A percentile compares a stretch with the other conserved stretches of the same genome.
Evolutionary conservation across 2,329 filamentous ascomycete species (phyloP).

Genomic region (Fusarium verticillioides): DNA sequence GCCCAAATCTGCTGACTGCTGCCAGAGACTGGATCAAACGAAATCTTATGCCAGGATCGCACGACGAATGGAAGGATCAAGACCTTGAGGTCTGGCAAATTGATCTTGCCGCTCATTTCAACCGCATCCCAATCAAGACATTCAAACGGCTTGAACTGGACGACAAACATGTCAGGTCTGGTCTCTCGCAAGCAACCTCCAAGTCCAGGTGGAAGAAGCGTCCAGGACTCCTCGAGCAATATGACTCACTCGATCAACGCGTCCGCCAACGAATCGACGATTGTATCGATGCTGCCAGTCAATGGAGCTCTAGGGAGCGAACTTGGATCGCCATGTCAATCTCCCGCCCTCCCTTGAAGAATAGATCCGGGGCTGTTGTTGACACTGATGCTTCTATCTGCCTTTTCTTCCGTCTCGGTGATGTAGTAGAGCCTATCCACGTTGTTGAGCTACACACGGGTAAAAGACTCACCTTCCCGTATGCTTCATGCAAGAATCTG

Average conservation of each 20-base stretch:
- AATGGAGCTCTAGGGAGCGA: background rate
- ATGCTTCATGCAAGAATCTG: background rate
- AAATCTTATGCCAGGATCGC: accelerated
- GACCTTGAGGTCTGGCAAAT: background rate
- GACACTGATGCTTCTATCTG: background rate
- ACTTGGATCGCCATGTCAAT: background rate
- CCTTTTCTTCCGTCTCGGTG: background rate
- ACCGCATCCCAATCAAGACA: accelerated
- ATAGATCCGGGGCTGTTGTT: background rate
- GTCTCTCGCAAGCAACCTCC: accelerated
- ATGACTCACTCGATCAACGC: background rate
- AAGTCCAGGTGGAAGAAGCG: background rate
- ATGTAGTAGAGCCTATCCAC: accelerated
- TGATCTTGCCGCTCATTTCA: background rate
- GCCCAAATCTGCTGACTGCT: background rate
- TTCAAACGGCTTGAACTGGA: background rate
- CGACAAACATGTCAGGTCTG: background rate
- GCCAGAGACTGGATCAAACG: background rate
- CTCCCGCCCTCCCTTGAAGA: no score
- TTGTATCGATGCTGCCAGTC: accelerated
- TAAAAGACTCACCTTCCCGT: background rate
- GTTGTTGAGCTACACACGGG: accelerated
- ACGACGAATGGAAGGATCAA: background rate
- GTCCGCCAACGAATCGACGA: background rate
- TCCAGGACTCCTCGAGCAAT: background rate